Evolutionary conservation across 2,329 filamentous ascomycete species (phyloP), one percentile per base, ranked within the genome.

Genomic region (Cladophialophora psammophila): DNA sequence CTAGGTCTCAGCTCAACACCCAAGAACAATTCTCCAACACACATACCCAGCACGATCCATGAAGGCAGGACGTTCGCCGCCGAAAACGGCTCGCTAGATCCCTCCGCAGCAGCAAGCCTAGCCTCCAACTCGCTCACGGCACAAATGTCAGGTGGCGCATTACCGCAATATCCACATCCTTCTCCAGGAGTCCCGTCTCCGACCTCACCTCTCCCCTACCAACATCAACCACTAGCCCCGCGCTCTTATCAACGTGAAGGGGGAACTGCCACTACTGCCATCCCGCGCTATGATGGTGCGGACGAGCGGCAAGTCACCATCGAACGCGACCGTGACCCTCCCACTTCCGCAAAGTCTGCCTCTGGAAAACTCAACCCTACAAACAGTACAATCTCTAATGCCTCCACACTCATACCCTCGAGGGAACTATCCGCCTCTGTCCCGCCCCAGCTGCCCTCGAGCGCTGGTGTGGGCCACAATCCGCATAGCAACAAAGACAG

Each of bases 11-110:
- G 91, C 52, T 83, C 86, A 53, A 88, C 88, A 26, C 89, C 91
- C n/a, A 93, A 93, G 79, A 72, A 69, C 63, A 92, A 87, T 74
- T 94, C 91, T 18, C 91, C 91, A 1, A 92, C 91, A 48, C 88
- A 91, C 74, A 80, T 90, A 63, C 90, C 90, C 31, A 78, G 79
- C 76, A 86, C 87, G 8, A 86, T 87, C 55, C 89, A 91, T 74
- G 90, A 93, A 76, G 77, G 86, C 82, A 80, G 90, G 87, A 75
- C 87, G 85, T 61, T 40, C 42, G 76, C 80, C 66, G 74, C 78
- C 59, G 82, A 83, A 66, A 75, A 71, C 55, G 86, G 85, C 1
- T 65, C 66, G 52, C 79, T 93, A 58, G 90, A 93, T 75, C 90
- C 90, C 1, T 85, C 89, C 12, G 87, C 84, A 68, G 90, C 90